Evolutionary conservation across 2,329 filamentous ascomycete genomes (phyloP), one percentile per base, ranked within the genome.

Genomic region (Phyllosticta citrichinensis): DNA sequence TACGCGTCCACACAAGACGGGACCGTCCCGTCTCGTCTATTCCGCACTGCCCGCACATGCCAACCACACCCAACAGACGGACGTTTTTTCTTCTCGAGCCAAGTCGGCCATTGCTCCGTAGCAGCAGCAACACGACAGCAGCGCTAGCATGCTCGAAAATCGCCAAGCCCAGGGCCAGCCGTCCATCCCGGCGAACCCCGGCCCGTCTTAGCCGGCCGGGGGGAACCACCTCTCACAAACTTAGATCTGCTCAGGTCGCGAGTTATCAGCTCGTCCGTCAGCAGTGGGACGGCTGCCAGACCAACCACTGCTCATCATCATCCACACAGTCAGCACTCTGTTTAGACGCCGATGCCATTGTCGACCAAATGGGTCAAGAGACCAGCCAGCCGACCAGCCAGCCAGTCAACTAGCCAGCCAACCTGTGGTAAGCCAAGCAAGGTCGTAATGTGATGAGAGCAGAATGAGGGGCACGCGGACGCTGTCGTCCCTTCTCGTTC

Each of bases 291-390:
- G 17, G 14, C 14, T n/a, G 12, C 40, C 35, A 40, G 35, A 47
- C 14, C 40, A 47, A 47, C 40, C 40, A 47, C 40, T 14, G 22
- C 40, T 52, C 40, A 30, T 24, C 40, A n/a, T 52, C 27, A 25
- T 52, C 50, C 35, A 47, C 52, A 60, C 52, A 60, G 60, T 62
- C 55, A 62, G 60, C 60, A 62, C 60, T 57, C 55, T 58, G 51
- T 62, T 58, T 58, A 47, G 51, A 62, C 60, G 55, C 60, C 51
- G 54, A 52, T 56, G 60, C 60, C 57, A 54, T 55, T 35, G 30
- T 33, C 40, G 40, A 47, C 40, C 40, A 47, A 47, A 47, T 14
- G 40, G n/a, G 40, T 14, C 40, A 47, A 47, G 40, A 47, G 40
- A 47, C 27, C 6, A 8, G 27, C 27, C 9, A 30, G 27, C 17